Evolutionary conservation across 1,139 yeast species (phyloP), one percentile per base, ranked within the genome.

Genomic region (Debaryomyces fabryi): DNA sequence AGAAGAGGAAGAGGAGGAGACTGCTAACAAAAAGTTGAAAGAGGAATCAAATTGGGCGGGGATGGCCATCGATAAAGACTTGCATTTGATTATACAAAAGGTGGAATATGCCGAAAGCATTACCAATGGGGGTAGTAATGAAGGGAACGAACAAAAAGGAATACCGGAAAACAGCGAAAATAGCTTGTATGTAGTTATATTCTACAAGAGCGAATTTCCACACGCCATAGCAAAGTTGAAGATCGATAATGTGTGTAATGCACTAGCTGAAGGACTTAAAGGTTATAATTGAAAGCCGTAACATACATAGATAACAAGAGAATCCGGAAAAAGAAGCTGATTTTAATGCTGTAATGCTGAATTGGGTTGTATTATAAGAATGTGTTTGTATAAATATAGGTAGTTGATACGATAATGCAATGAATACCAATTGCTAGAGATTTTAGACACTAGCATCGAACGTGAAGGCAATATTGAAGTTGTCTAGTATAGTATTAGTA

Each of bases 221-320:
- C 71, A 75, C 53, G 69, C 72, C 2, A 55, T 76, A 20, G 83
- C 82, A 23, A 71, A 79, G 49, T 64, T 70, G 50, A 74, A 72
- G 54, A 52, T 77, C 39, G 79, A 76, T 43, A 69, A 65, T 47
- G 58, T 78, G 37, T 59, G 59, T 5, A 50, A 51, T 29, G 72
- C 64, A 8, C 60, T 76, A 48, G 54, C 56, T 13, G 53, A 59
- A 34, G 79, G 79, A 3, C 64, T 76, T 44, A 52, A 61, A 46
- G 79, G 78, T 24, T 60, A 54, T 44, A 48, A 34, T 27, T 23
- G 27, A 38, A 33, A 33, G 20, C 36, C 33, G 34, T 16, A 13
- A 25, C 5, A 13, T 12, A 20, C 6, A n/a, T 12, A 8, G 25
- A 7, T 20, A 35, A 3, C 24, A 10, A 16, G 20, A 20, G 37